phyloP scores from a whole-genome alignment of 2,329 filamentous ascomycete genomes.

The Botryosphaeria dothidea region DNA sequence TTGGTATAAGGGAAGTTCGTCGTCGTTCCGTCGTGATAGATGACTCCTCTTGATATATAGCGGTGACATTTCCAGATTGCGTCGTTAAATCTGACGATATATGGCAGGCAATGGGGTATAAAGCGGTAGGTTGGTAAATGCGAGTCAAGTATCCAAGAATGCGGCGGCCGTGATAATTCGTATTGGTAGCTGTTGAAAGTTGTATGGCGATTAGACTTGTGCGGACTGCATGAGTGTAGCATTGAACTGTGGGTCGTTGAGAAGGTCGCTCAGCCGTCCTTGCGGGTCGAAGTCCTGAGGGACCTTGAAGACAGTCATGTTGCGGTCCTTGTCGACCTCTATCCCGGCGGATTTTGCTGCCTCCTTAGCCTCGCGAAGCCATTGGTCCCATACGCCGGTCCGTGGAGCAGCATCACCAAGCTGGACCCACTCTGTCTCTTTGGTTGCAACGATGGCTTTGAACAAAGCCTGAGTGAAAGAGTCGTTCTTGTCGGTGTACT shows the following conservation, averaged over 20 bases:
- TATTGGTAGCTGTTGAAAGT: constrained; percentile 20
- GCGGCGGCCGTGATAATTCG: neutral
- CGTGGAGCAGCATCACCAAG: constrained; percentile 42
- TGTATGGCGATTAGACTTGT: neutral
- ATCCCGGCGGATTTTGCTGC: constrained; percentile 17
- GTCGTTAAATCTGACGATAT: neutral
- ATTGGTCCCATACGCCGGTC: constrained; percentile 44
- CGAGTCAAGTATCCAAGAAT: constrained; percentile 6
- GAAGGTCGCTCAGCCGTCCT: constrained; percentile 23
- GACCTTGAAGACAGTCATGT: constrained; percentile 33
- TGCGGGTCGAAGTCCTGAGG: constrained; percentile 37
- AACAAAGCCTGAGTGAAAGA: constrained; percentile 51
- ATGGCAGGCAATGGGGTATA: neutral
- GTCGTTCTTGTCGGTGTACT: constrained; percentile 25
- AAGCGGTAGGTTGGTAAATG: neutral
- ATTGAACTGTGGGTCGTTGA: constrained; percentile 22
- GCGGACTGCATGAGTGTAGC: neutral
- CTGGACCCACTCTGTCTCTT: constrained; percentile 45
- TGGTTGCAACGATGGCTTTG: constrained; percentile 50
- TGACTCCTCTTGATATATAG: neutral
- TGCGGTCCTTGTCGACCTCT: neutral
- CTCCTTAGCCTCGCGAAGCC: constrained; percentile 39
- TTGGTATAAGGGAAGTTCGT: neutral
- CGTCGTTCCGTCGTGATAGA: neutral
- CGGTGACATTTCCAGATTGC: neutral